Evolutionary conservation across 1,139 yeast species (phyloP).

Genomic region (Debaryomyces coudertii): DNA sequence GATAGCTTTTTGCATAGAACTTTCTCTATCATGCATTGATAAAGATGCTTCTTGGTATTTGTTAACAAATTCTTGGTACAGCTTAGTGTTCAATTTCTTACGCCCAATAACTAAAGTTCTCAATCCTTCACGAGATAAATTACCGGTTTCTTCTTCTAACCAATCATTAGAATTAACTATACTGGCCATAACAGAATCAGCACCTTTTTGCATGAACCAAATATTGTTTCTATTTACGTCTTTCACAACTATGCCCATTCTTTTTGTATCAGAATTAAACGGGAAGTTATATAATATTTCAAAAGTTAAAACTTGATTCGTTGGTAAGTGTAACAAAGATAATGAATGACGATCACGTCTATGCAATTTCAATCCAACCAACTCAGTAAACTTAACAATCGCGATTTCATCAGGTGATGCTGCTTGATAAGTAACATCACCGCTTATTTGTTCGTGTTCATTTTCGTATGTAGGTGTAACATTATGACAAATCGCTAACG

Average conservation of each 20-base stretch:
- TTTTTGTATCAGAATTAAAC: conserved; percentile 89
- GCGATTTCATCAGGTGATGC: conserved; percentile 99
- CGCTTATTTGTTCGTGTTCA: conserved; percentile 18
- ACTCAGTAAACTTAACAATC: conserved; percentile 87
- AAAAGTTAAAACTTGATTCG: conserved; percentile 56
- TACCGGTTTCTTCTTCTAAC: conserved; percentile 96
- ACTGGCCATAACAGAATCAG: conserved; percentile 91
- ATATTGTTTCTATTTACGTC: conserved; percentile 66
- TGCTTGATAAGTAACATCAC: conserved; percentile 76
- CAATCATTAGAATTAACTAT: conserved; percentile 89
- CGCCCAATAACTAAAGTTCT: conserved; percentile 93
- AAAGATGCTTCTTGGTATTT: conserved; percentile 74
- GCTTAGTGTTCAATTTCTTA: conserved; percentile 58
- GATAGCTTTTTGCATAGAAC: conserved; percentile 68
- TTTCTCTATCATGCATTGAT: conserved; percentile 79
- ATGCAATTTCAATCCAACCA: conserved; percentile 76
- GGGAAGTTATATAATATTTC: conserved; percentile 87
- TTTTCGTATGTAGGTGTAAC: conserved; percentile 60
- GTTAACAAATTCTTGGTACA: conserved; percentile 63
- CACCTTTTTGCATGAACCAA: conserved; percentile 92
- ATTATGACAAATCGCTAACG: conserved; percentile 91
- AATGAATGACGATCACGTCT: conserved; percentile 82
- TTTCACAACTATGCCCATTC: conserved; percentile 90
- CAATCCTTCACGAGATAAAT: conserved; percentile 98
- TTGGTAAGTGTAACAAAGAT: conserved; percentile 64